Percentiles rank a stretch among this genome's conserved stretches.
Conservation (phyloP, 1,284 basidiomycete species). For the Apiotrichum mycotoxinovorans region DNA sequence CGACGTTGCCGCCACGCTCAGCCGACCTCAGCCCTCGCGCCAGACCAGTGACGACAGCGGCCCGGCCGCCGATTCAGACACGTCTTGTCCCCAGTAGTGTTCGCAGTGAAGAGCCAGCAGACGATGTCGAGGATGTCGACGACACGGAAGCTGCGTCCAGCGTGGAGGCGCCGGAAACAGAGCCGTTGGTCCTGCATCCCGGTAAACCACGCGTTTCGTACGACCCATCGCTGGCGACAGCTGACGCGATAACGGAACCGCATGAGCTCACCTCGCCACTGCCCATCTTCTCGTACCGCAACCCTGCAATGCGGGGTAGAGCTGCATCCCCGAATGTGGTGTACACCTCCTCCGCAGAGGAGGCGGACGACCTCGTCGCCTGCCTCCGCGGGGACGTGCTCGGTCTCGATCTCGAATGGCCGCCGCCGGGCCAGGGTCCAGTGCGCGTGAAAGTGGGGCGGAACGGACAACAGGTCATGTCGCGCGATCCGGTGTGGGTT, state of each 20-base stretch:
- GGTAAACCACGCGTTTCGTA: not conserved
- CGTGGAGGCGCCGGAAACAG: not conserved
- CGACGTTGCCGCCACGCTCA: no score
- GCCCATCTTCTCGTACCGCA: constrained; percentile 27
- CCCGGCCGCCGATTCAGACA: no score
- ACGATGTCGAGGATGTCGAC: not conserved
- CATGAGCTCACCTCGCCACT: not conserved
- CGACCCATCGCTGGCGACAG: not conserved
- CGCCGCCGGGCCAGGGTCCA: constrained; percentile 19
- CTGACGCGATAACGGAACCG: not conserved
- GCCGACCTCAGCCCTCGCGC: no score
- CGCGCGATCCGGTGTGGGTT: constrained; percentile 16
- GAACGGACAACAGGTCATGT: not conserved
- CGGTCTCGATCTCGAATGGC: constrained; percentile 48
- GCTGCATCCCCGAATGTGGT: constrained; percentile 22
- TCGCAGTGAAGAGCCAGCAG: not conserved
- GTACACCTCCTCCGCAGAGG: constrained; percentile 33
- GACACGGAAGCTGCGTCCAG: not conserved
- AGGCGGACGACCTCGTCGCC: constrained; percentile 35
- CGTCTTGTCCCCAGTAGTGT: no score
- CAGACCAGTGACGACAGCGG: no score
- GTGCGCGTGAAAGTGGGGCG: not conserved
- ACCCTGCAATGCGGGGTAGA: constrained; percentile 7
- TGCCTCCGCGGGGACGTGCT: constrained; percentile 36
- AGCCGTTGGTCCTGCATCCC: not conserved